Percentiles rank a stretch among this genome's conserved stretches.
Conservation (phyloP, 2,329 filamentous ascomycete species). For the Colletotrichum echinochloae region DNA sequence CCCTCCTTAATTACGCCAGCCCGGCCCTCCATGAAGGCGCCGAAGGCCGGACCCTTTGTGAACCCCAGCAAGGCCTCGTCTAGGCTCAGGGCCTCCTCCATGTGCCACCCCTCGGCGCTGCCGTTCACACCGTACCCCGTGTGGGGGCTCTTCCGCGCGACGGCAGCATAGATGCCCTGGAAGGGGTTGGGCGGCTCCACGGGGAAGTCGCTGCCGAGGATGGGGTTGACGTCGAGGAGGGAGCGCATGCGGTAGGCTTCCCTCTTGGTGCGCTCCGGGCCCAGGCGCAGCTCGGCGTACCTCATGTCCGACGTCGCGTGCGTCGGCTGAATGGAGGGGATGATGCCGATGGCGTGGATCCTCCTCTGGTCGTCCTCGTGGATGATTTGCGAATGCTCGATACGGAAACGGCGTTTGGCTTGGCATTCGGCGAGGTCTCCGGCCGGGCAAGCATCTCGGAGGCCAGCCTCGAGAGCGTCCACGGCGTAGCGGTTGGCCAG, state of each 20-base stretch:
- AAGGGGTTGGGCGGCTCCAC: conserved; percentile 77
- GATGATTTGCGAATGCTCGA: conserved; percentile 79
- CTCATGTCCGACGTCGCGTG: conserved; percentile 79
- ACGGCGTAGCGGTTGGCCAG: conserved; percentile 74
- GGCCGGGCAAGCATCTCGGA: conserved; percentile 64
- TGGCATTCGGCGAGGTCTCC: conserved; percentile 63
- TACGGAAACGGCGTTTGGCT: conserved; percentile 68
- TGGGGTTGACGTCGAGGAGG: conserved; percentile 63
- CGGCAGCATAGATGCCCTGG: conserved; percentile 76
- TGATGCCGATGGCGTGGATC: conserved; percentile 69
- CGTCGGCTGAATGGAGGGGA: conserved; percentile 78
- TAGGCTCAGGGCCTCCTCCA: conserved; percentile 68
- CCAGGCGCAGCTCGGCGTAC: conserved; percentile 72
- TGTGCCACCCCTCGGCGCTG: conserved; percentile 67
- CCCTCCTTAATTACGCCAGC: conserved; percentile 71
- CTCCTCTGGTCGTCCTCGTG: conserved; percentile 72
- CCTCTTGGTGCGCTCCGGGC: conserved; percentile 61
- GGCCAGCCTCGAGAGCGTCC: conserved; percentile 69
- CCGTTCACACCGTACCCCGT: conserved; percentile 64
- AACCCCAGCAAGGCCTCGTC: conserved; percentile 65
- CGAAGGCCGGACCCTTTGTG: conserved; percentile 37
- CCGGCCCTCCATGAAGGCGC: conserved; percentile 65
- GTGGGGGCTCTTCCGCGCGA: conserved; percentile 69
- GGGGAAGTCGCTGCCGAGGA: conserved; percentile 78
- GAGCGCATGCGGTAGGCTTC: conserved; percentile 77